These are phyloP conservation scores for Neurospora intermedia DNA, from an alignment of 495 filamentous ascomycete species.

Conservation along the genomic window DNA sequence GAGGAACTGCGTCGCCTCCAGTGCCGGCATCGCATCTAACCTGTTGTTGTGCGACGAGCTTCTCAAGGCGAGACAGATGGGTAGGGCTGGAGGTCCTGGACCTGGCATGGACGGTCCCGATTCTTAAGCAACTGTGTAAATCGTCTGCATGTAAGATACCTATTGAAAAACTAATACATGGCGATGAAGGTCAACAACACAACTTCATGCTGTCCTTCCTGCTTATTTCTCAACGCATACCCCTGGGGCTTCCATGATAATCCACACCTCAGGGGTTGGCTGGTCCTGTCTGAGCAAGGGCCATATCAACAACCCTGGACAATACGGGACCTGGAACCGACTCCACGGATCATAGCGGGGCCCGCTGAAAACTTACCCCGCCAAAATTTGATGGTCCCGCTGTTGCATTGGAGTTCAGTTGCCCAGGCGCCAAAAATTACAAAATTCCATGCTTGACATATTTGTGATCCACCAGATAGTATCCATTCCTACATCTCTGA, in stretches of 20 bases:
- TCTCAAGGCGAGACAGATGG: constrained; percentile 96
- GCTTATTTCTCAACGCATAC: background rate
- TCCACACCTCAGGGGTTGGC: background rate
- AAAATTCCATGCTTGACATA: background rate
- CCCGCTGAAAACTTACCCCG: constrained; percentile 20
- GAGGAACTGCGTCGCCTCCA: constrained; percentile 85
- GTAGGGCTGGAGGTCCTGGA: constrained; percentile 37
- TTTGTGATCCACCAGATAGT: background rate
- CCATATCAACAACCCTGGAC: background rate
- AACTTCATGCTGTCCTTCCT: background rate
- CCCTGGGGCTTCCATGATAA: background rate
- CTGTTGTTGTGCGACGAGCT: constrained; percentile 93
- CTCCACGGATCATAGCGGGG: constrained; percentile 13
- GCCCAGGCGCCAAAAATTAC: constrained; percentile 11
- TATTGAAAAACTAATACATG: constrained; percentile 13
- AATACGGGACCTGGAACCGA: background rate
- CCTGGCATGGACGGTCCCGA: constrained; percentile 44
- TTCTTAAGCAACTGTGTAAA: constrained; percentile 19
- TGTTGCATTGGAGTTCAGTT: background rate
- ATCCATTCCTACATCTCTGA: background rate
- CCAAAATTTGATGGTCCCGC: constrained; percentile 21
- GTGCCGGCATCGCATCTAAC: constrained; percentile 90
- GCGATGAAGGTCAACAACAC: constrained; percentile 1
- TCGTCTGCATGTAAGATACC: constrained; percentile 20
- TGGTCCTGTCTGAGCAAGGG: background rate